These are phyloP conservation scores for Nectriaceae sp. DNA, from an alignment of 2,329 filamentous ascomycete species.

Conservation along the genomic window DNA sequence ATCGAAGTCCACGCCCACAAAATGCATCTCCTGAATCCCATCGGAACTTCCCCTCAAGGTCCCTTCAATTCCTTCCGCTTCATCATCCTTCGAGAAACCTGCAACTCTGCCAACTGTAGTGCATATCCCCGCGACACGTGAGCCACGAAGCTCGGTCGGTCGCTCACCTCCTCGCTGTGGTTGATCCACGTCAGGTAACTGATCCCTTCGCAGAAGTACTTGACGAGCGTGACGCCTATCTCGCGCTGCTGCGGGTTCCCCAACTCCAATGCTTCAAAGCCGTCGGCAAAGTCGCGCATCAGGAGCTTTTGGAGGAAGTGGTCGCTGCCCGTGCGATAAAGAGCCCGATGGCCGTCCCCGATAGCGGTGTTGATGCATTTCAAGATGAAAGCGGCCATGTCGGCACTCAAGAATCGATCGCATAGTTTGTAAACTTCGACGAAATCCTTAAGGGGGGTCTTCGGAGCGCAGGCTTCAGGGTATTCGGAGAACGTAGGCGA, in stretches of 20 bases:
- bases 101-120: constrained; percentile 27
- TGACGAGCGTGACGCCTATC: constrained; percentile 27
- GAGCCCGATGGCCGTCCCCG: constrained; percentile 34
- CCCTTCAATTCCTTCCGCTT: constrained; percentile 32
- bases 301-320: constrained; percentile 28
- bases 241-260: constrained; percentile 23
- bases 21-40: too few relatives aligned
- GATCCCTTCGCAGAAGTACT: constrained; percentile 36
- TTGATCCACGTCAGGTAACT: constrained; percentile 29
- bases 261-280: constrained; percentile 33
- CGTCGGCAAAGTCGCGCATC: constrained; percentile 38
- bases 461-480: constrained; percentile 28
- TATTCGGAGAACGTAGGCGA: constrained; percentile 22
- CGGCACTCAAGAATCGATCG: constrained; percentile 35
- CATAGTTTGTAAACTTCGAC: constrained; percentile 40
- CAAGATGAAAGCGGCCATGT: constrained; percentile 32
- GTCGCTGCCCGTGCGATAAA: constrained; percentile 31
- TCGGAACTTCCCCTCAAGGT: too few relatives aligned
- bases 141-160: constrained; percentile 32
- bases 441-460: constrained; percentile 33
- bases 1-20: too few relatives aligned
- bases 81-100: constrained; percentile 22
- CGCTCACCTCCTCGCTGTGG: constrained; percentile 25
- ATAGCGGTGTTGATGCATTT: constrained; percentile 33
- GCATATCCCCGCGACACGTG: constrained; percentile 35